Base-by-base conservation (phyloP, 2,329 filamentous ascomycete species). In the Pyrenophora graminea region DNA sequence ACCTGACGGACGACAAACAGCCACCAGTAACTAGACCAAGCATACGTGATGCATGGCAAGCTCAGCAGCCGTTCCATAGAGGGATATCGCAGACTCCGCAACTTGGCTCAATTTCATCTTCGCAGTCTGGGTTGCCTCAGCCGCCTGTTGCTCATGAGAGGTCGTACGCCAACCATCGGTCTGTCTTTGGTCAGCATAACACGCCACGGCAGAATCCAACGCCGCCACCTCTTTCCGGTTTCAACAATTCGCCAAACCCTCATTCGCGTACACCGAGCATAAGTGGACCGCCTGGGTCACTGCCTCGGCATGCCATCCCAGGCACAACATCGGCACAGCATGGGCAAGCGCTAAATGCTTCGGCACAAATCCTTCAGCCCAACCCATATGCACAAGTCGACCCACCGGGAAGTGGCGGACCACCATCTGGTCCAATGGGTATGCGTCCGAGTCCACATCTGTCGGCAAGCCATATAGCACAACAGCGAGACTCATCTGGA, bases 381-480 rank as follows among this genome's bases (percentile, higher is more conserved):
- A 73, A 73, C 48, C 71, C 71, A 8, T 73, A 73, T 48, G 65
- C 67, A 13, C 68, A 70, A 45, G 68, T 73, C 2, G 69, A 73
- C 46, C 70, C 69, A n/a, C 60, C 68, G 27, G 64, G 68, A 6
- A 58, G 49, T 34, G 53, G 55, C 31, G 59, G 59, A 17, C 66
- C 68, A 42, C 49, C 64, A n/a, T 50, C 65, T 19, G 70, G 62
- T 10, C 63, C 70, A 23, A 63, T 67, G 51, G 71, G 69, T 12
- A 72, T 72, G 70, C 68, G 70, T 21, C 69, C 70, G 12, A 72
- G 69, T 33, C 69, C 69, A 8, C 71, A 68, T 50, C 54, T 68
- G n/a, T 66, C 64, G 31, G 66, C 65, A 13, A 67, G 53, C 33
- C 68, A 69, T 46, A 31, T 64, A 18, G 59, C 53, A n/a, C 64